A percentile compares a stretch with the other conserved stretches of the same genome.
These are phyloP conservation scores for Boeremia lycopersici DNA, from an alignment of 2,329 filamentous ascomycete species.

Conservation along the genomic window DNA sequence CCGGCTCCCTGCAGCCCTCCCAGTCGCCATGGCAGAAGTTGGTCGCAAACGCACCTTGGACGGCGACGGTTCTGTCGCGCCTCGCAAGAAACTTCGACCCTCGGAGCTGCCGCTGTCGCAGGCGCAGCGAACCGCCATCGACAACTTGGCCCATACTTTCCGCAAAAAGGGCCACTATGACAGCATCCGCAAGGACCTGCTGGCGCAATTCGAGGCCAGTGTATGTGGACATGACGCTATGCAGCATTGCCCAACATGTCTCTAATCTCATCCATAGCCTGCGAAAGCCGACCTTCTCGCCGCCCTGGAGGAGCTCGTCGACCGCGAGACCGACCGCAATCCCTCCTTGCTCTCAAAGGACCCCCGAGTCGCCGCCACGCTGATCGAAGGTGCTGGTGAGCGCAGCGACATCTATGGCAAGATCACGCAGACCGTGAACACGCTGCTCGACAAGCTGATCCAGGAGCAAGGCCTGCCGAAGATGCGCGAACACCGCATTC, in stretches of 20 bases:
- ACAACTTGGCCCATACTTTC: slow-evolving; percentile 77
- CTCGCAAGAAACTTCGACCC: slow-evolving; percentile 69
- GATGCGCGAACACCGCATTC: slow-evolving; percentile 70
- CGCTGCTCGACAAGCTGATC: slow-evolving; percentile 68
- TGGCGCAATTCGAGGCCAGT: slow-evolving; percentile 74
- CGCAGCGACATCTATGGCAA: slow-evolving; percentile 76
- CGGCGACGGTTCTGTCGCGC: slow-evolving; percentile 35
- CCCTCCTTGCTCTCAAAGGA: slow-evolving; percentile 74
- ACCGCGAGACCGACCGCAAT: slow-evolving; percentile 76
- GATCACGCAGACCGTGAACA: slow-evolving; percentile 70
- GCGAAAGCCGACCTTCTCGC: slow-evolving; percentile 71
- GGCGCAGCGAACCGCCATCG: slow-evolving; percentile 74
- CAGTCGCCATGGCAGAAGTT: slow-evolving; percentile 41
- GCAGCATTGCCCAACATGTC: not conserved
- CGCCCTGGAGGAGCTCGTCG: slow-evolving; percentile 71
- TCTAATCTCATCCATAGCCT: slow-evolving; percentile 57
- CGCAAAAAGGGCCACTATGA: slow-evolving; percentile 89
- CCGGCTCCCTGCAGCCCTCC: not conserved
- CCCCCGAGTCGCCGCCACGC: slow-evolving; percentile 72
- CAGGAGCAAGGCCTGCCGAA: slow-evolving; percentile 67
- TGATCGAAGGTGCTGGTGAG: slow-evolving; percentile 80
- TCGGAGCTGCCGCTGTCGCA: slow-evolving; percentile 76
- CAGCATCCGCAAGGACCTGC: slow-evolving; percentile 74
- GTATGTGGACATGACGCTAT: slow-evolving; percentile 53
- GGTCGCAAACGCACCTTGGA: slow-evolving; percentile 40